Conservation (phyloP, 2,329 filamentous ascomycete genomes). For the Penicillium nordicum region DNA sequence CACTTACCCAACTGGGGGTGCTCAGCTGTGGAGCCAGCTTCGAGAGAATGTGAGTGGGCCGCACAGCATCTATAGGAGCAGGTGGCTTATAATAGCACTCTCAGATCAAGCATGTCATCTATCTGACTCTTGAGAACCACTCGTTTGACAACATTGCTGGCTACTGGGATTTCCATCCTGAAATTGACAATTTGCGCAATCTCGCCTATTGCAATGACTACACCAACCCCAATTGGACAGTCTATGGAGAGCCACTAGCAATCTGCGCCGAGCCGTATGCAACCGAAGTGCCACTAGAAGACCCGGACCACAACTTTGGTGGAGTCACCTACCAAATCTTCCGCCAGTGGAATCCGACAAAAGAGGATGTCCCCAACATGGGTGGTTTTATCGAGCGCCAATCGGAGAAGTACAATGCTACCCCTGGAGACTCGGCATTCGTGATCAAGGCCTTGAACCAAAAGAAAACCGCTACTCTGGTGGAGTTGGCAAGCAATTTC, state of each 20-base stretch:
- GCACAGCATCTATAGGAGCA: neutral
- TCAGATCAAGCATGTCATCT: constrained; percentile 37
- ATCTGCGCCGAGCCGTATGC: constrained; percentile 38
- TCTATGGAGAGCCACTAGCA: constrained; percentile 35
- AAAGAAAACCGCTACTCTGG: constrained; percentile 35
- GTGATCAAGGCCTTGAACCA: constrained; percentile 40
- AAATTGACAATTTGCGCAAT: constrained; percentile 37
- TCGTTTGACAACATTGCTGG: constrained; percentile 43
- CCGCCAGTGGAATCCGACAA: constrained; percentile 27
- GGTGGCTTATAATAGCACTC: neutral
- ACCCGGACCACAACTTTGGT: constrained; percentile 37
- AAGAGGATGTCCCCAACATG: constrained; percentile 35
- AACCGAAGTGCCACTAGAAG: constrained; percentile 34
- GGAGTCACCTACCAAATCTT: constrained; percentile 38
- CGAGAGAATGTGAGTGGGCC: constrained; percentile 24
- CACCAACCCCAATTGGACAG: constrained; percentile 39
- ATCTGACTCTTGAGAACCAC: constrained; percentile 41
- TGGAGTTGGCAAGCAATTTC: constrained; percentile 37
- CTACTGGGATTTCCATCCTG: constrained; percentile 37
- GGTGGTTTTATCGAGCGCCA: constrained; percentile 40
- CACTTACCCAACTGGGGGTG: constrained; percentile 15
- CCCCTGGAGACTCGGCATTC: constrained; percentile 35
- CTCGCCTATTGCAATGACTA: constrained; percentile 38
- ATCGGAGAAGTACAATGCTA: constrained; percentile 36
- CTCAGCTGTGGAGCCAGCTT: constrained; percentile 20